These are phyloP conservation scores for Pseudomonodictys pantanalensis DNA, from an alignment of 495 filamentous ascomycete genomes.

Conservation along the genomic window DNA sequence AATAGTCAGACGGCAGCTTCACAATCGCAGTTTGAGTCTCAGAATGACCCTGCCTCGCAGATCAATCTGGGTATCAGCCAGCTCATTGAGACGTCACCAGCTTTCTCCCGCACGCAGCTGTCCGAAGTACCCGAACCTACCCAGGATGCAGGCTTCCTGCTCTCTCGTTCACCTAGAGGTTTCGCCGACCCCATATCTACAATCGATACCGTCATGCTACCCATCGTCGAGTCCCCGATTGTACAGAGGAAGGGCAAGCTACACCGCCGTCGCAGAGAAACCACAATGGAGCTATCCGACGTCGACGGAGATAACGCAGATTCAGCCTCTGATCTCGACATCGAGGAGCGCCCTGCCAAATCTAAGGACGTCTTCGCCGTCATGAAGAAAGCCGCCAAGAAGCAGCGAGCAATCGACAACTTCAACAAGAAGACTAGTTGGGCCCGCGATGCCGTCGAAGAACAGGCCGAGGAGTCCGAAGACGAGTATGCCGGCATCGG, in stretches of 20 bases:
- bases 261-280: constrained; percentile 45
- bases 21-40: constrained; percentile 7
- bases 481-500: constrained; percentile 97
- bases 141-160: constrained; percentile 76
- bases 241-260: constrained; percentile 59
- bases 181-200: constrained; percentile 62
- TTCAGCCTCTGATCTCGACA: constrained; percentile 25
- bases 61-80: constrained; percentile 23
- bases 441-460: constrained; percentile 81
- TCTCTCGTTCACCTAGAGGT: constrained; percentile 54
- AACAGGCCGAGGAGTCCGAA: constrained; percentile 95
- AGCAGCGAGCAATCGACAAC: constrained; percentile 46
- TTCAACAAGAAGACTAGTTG: constrained; percentile 87
- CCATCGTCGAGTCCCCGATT: constrained; percentile 57
- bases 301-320: background rate
- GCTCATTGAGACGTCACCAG: constrained; percentile 13
- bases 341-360: constrained; percentile 44
- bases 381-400: constrained; percentile 70
- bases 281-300: constrained; percentile 37
- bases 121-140: constrained; percentile 72
- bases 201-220: constrained; percentile 63
- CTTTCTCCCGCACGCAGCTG: constrained; percentile 52
- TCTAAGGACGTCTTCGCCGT: constrained; percentile 66
- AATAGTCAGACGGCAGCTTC: constrained; percentile 54
- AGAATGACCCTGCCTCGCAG: background rate